These are phyloP conservation scores for Rhypophila decipiens DNA, from an alignment of 495 filamentous ascomycete species.

Conservation along the genomic window DNA sequence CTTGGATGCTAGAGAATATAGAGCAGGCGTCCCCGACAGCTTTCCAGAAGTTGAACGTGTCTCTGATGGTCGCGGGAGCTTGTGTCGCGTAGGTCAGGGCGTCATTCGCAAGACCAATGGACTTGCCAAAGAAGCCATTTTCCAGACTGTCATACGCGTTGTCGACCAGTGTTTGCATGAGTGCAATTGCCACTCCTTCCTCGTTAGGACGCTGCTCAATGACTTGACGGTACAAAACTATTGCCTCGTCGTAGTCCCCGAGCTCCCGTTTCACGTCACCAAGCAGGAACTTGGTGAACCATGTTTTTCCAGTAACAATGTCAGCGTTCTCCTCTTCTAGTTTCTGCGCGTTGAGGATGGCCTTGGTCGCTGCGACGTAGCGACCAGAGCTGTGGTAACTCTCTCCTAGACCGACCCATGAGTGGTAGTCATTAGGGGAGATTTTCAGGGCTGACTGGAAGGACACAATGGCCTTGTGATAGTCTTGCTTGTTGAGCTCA, in stretches of 20 bases:
- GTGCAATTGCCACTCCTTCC: conserved; percentile 76
- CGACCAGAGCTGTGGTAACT: conserved; percentile 91
- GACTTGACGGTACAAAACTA: conserved; percentile 66
- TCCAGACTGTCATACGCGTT: conserved; percentile 70
- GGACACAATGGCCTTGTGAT: conserved; percentile 74
- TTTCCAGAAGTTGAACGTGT: conserved; percentile 94
- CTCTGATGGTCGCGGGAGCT: conserved; percentile 32
- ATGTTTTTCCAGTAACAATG: conserved; percentile 52
- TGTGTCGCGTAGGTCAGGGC: conserved; percentile 29
- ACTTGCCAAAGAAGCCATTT: conserved; percentile 75
- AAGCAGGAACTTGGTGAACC: conserved; percentile 97
- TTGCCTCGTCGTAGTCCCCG: conserved; percentile 79
- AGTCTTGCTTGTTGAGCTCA: conserved; percentile 91
- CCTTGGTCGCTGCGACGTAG: conserved; percentile 87
- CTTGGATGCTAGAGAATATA: conserved; percentile 71
- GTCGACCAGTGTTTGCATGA: conserved; percentile 82
- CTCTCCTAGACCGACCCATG: conserved; percentile 93
- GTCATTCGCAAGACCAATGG: conserved; percentile 55
- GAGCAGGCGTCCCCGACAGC: conserved; percentile 83
- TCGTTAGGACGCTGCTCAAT: conserved; percentile 60
- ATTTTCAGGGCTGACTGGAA: conserved; percentile 88
- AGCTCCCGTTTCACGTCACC: conserved; percentile 90
- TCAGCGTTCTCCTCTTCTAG: conserved; percentile 51
- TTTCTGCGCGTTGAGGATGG: conserved; percentile 72
- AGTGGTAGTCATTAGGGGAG: conserved; percentile 79